A percentile compares a stretch with the other conserved stretches of the same genome.
Conservation (phyloP, 2,329 filamentous ascomycete genomes). For the Hysterium pulicare region DNA sequence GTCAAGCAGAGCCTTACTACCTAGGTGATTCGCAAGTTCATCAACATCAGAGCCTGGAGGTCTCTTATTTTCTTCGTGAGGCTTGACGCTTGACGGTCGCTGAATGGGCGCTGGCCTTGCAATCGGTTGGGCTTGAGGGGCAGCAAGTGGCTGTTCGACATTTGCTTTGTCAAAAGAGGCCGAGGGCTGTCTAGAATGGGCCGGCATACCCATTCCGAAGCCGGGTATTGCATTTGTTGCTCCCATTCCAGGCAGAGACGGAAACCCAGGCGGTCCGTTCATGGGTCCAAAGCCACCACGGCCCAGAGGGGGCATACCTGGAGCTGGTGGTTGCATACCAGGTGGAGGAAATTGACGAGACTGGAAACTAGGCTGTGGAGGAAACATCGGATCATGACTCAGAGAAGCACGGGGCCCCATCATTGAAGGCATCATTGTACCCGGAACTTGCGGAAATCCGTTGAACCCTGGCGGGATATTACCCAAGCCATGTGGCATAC, state of each 20-base stretch:
- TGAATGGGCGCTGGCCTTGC: conserved; percentile 83
- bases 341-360: conserved; percentile 58
- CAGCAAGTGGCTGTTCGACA: conserved; percentile 54
- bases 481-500: conserved; percentile 54
- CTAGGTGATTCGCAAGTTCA: conserved; percentile 73
- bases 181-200: conserved; percentile 75
- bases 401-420: conserved; percentile 50
- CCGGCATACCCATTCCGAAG: conserved; percentile 42
- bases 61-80: conserved; percentile 45
- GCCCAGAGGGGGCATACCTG: conserved; percentile 56
- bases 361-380: conserved; percentile 51
- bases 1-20: conserved; percentile 82
- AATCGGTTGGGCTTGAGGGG: conserved; percentile 66
- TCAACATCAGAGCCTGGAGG: conserved; percentile 57
- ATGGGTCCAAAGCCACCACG: conserved; percentile 54
- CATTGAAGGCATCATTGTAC: conserved; percentile 52
- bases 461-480: conserved; percentile 48
- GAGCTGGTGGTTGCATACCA: conserved; percentile 54
- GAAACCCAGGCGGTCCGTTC: conserved; percentile 58
- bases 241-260: conserved; percentile 39
- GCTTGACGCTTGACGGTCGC: conserved; percentile 70
- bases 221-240: conserved; percentile 35
- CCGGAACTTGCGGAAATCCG: conserved; percentile 49
- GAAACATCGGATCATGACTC: conserved; percentile 53
- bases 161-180: conserved; percentile 56